Evolutionary conservation across 2,329 filamentous ascomycete species (phyloP).

Genomic region (Leptodontidium sp.): DNA sequence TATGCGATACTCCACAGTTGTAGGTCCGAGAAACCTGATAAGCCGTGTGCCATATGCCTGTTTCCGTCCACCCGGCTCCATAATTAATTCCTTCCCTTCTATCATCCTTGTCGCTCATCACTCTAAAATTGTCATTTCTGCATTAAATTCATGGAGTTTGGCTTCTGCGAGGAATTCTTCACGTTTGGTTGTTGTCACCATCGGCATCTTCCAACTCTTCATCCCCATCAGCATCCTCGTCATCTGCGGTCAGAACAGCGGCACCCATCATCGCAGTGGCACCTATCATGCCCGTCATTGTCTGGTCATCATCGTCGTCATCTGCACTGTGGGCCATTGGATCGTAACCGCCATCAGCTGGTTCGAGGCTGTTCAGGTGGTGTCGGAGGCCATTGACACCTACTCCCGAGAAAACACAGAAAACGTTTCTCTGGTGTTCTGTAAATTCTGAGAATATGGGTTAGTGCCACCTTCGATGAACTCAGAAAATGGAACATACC

Average conservation of each 20-base stretch:
- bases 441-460: conserved; percentile 77
- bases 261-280: conserved; percentile 36
- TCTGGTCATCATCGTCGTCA: conserved; percentile 78
- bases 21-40: neutral
- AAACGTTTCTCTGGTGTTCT: conserved; percentile 91
- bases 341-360: conserved; percentile 52
- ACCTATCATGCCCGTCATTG: conserved; percentile 47
- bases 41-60: conserved; percentile 3
- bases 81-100: neutral
- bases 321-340: conserved; percentile 82
- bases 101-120: neutral
- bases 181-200: conserved; percentile 14
- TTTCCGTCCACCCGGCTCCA: neutral
- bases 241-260: conserved; percentile 32
- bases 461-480: conserved; percentile 8
- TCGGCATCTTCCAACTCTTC: conserved; percentile 27
- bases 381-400: conserved; percentile 81
- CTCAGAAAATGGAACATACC: conserved; percentile 55
- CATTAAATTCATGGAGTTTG: neutral
- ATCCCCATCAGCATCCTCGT: conserved; percentile 37
- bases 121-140: neutral
- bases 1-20: conserved; percentile 7
- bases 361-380: conserved; percentile 72
- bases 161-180: neutral
- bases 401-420: conserved; percentile 94